These are phyloP conservation scores for Paramecium biaurelia DNA, from an alignment of 73 alveolate genomes.

Conservation along the genomic window DNA sequence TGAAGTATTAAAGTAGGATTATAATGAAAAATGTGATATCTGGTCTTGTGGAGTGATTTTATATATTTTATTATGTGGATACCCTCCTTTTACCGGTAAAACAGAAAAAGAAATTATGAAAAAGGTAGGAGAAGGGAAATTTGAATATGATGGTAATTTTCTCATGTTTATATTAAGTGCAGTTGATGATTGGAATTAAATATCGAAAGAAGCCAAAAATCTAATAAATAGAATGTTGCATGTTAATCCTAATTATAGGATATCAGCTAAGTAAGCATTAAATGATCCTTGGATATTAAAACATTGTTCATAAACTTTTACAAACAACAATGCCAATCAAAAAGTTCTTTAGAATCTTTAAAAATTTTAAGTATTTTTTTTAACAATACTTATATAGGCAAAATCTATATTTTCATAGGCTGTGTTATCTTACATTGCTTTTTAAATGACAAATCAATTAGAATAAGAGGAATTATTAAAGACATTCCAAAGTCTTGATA, in stretches of 20 bases:
- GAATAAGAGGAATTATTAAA: conserved; percentile 67
- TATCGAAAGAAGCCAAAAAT: conserved; percentile 72
- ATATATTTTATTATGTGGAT: conserved; percentile 48
- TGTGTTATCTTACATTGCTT: conserved; percentile 52
- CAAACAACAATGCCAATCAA: neutral
- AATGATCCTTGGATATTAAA: conserved; percentile 72
- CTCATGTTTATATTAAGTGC: neutral
- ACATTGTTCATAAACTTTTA: neutral
- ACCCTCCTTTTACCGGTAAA: conserved; percentile 45
- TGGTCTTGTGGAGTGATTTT: conserved; percentile 47
- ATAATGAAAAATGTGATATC: conserved; percentile 51
- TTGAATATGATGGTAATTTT: conserved; percentile 48
- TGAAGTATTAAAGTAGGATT: conserved; percentile 40
- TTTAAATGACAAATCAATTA: conserved; percentile 50
- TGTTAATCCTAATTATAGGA: conserved; percentile 64
- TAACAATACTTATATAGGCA: conserved; percentile 40
- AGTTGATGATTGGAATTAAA: conserved; percentile 57
- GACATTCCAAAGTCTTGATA: conserved; percentile 74
- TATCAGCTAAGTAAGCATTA: conserved; percentile 75
- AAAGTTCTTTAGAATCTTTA: conserved; percentile 54
- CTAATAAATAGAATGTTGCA: conserved; percentile 72
- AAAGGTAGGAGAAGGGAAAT: conserved; percentile 13
- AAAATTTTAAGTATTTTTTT: neutral
- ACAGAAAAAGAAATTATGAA: conserved; percentile 47
- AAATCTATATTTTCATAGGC: conserved; percentile 55